Percentiles rank a stretch among this genome's conserved stretches.
These are phyloP conservation scores for Kodamaea fungicola DNA, from an alignment of 1,139 yeast species.

Conservation along the genomic window DNA sequence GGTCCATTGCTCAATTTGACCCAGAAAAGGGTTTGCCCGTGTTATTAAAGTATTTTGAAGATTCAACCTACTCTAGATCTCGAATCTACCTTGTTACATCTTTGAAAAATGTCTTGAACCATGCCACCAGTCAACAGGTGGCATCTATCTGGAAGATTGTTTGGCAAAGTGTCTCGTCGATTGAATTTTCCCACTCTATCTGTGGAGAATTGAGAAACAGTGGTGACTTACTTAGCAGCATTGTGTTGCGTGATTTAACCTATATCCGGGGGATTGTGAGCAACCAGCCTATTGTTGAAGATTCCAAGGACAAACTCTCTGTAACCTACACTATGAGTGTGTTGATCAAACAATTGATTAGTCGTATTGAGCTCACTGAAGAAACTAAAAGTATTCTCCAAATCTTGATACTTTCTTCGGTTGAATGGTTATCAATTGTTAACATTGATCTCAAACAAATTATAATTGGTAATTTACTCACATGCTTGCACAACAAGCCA, in stretches of 20 bases:
- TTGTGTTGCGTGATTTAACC: slow-evolving; percentile 6
- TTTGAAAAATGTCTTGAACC: slow-evolving; percentile 9
- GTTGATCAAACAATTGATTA: slow-evolving; percentile 31
- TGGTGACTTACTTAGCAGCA: slow-evolving; percentile 14
- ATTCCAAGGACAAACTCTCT: slow-evolving; percentile 16
- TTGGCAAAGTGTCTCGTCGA: slow-evolving; percentile 9
- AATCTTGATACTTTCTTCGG: slow-evolving; percentile 7
- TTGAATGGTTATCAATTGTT: slow-evolving; percentile 17
- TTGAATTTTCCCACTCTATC: slow-evolving; percentile 10
- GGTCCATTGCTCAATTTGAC: slow-evolving; percentile 44
- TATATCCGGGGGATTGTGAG: slow-evolving; percentile 17
- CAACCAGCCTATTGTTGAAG: slow-evolving; percentile 8
- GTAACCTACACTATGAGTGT: slow-evolving; percentile 31
- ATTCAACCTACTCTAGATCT: slow-evolving; percentile 7
- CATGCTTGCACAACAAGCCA: slow-evolving; percentile 51
- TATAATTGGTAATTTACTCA: slow-evolving; percentile 55
- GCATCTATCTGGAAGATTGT: slow-evolving; percentile 12
- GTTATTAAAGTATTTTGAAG: slow-evolving; percentile 9
- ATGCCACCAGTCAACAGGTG: slow-evolving; percentile 6
- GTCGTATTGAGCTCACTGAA: slow-evolving; percentile 14
- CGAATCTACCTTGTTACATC: slow-evolving; percentile 11
- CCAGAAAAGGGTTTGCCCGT: slow-evolving; percentile 1
- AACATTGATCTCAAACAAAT: slow-evolving; percentile 50
- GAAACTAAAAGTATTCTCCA: slow-evolving; percentile 14
- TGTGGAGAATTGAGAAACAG: slow-evolving; percentile 15